phyloP scores from a whole-genome alignment of 352 stramenopile species.

The Thalassiosira mediterranea region DNA sequence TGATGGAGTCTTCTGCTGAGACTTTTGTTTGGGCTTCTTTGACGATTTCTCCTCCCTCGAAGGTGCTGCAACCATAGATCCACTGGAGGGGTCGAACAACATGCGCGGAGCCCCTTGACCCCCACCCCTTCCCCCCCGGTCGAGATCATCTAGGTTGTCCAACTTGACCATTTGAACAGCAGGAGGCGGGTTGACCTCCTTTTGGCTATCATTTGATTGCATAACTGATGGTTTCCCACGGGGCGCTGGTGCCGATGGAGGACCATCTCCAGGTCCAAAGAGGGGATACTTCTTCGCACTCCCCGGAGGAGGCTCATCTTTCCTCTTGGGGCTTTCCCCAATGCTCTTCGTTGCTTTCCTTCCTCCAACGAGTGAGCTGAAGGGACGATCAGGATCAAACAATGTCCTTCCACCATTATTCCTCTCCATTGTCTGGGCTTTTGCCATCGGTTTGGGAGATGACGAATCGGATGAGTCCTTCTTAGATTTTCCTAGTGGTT shows the following conservation, averaged over 20 bases:
- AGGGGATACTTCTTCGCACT: constrained; percentile 18
- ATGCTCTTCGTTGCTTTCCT: constrained; percentile 33
- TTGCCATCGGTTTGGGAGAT: constrained; percentile 7
- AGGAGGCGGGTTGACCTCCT: constrained; percentile 18
- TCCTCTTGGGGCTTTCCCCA: constrained; percentile 5
- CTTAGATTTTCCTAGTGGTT: constrained; percentile 55
- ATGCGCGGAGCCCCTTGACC: constrained; percentile 59
- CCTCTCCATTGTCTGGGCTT: constrained; percentile 16
- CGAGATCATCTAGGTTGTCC: constrained; percentile 66
- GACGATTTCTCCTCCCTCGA: constrained; percentile 47
- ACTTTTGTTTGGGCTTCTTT: constrained; percentile 49
- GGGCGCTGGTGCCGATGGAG: constrained; percentile 6
- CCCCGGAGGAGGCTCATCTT: constrained; percentile 15
- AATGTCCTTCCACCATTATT: constrained; percentile 34
- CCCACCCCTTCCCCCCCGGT: constrained; percentile 59
- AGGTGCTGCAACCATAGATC: constrained; percentile 74
- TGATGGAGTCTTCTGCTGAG: neutral
- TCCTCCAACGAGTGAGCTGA: constrained; percentile 62
- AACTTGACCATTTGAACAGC: constrained; percentile 67
- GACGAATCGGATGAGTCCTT: constrained; percentile 19
- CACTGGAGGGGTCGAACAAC: constrained; percentile 83
- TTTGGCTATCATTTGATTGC: constrained; percentile 28
- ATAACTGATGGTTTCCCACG: constrained; percentile 10
- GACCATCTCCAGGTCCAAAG: no score
- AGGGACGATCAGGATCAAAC: constrained; percentile 63